Base-by-base conservation (phyloP, 169 alveolate species). In the Babesia gibsoni region DNA sequence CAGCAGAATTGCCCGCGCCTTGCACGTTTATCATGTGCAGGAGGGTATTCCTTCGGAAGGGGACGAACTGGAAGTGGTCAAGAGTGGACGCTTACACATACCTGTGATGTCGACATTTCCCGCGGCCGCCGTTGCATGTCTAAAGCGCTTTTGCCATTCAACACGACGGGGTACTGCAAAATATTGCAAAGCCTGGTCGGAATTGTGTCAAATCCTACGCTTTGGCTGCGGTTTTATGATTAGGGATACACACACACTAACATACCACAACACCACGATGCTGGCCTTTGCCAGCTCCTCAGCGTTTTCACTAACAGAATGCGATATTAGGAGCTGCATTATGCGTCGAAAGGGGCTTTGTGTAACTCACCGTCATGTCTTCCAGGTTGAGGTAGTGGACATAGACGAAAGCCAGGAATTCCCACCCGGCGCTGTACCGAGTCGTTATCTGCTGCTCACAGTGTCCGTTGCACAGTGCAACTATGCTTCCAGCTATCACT, bases 1-100 rank as follows among this genome's bases (percentile, higher is more conserved):
- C 74, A 10, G 88, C 69, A 16, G 83, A 56, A 33, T 49, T 57
- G 12, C 88, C 83, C 20, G 88, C 83, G 2, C 88, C 88, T 7
- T 32, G 68, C 33, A 68, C 23, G 66, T 73, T 73, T 16, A 69
- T 61, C 88, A 79, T 61, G 77, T 79, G 88, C 53, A 79, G 52
- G 20, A 68, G 77, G 53, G 27, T 52, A 52, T 79, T 79, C 43
- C 88, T 36, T 12, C 88, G 52, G 25, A 69, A 79, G 2, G 88
- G 88, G 25, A 66, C 73, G 35, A 63, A 49, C 83, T 67, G 61
- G 16, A 48, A 16, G 46, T 1, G 46, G 22, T 27, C 7, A 23
- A 16, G 5, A 12, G 29, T 0, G n/a, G n/a, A 9, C 27, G 46
- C 7, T 5, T 22, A n/a, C 16, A 30, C 74, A 16, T 30, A 77